These are phyloP conservation scores for Boletus rubroflammeus DNA, from an alignment of 768 basidiomycete species.

Conservation along the genomic window DNA sequence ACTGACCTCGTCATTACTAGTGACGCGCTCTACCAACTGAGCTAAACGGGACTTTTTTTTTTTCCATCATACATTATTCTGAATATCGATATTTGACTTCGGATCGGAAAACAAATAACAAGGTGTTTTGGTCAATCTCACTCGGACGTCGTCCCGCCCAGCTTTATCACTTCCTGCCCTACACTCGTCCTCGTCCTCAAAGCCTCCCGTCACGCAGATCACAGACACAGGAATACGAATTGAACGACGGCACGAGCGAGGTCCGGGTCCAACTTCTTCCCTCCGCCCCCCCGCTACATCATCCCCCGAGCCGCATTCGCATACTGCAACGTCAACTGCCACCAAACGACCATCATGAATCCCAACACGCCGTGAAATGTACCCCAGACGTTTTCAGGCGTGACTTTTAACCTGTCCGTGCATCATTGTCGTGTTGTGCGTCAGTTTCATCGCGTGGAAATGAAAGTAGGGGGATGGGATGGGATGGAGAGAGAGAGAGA, in stretches of 20 bases:
- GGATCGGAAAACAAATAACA: not conserved
- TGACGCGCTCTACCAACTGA: conserved; percentile 51
- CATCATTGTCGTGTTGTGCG: no score
- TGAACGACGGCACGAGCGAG: not conserved
- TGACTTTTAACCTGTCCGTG: conserved; percentile 39
- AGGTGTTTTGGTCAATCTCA: not conserved
- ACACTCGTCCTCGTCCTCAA: not conserved
- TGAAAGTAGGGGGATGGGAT: no score
- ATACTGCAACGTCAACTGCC: conserved; percentile 68
- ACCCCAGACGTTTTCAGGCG: conserved; percentile 75
- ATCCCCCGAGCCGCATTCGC: conserved; percentile 37
- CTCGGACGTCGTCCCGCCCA: not conserved
- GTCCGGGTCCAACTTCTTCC: no score
- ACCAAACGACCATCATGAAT: conserved; percentile 73
- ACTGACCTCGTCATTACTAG: conserved; percentile 46
- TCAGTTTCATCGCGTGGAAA: not conserved
- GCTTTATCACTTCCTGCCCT: not conserved
- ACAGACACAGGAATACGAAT: not conserved
- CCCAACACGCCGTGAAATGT: conserved; percentile 68
- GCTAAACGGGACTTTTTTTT: conserved; percentile 33
- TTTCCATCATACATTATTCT: not conserved
- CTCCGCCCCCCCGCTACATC: not conserved
- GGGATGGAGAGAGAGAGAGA: not conserved
- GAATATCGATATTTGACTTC: not conserved
- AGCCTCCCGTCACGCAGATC: not conserved